Base-by-base conservation (phyloP, 2,329 filamentous ascomycete genomes). In the Ascochyta rabiei region DNA sequence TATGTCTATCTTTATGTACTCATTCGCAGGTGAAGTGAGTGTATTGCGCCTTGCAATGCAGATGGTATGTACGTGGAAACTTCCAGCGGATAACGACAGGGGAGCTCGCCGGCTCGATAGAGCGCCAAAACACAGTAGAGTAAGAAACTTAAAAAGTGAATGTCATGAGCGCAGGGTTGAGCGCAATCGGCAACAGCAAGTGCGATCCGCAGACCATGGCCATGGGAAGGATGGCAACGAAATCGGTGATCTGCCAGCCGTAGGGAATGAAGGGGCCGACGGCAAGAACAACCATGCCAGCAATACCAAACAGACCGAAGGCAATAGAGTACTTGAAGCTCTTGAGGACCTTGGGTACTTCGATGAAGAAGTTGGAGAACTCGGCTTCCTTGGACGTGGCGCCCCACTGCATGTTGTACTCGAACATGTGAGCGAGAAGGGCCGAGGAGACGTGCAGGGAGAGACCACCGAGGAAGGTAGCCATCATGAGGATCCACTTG, bases 401-500 rank as follows among this genome's bases (percentile, higher is more conserved):
- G 47, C 90, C 89, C 90, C 90, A 93, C 2, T 84, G 86, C 88
- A 93, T 93, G 76, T 93, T 83, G 69, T 93, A 86, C 77, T 90
- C 87, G 71, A 93, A 91, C 86, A 93, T 91, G 78, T 93, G 90
- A 3, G 87, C 82, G 41, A 93, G 77, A 38, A 95, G 80, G 4
- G 90, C 90, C 73, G 92, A 88, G 31, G 86, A 90, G 48, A 95
- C 85, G 76, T 93, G 90, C 35, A 93, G 83, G 2, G 87, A 89
- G 48, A 93, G 81, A 30, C 90, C 90, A 48, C 90, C 90, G 18
- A 95, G 80, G 81, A 93, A 95, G 72, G 93, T 88, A 60, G 87
- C 87, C 46, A 92, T 80, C 78, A 86, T 79, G 13, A 82, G 80
- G 33, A 83, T 80, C 84, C 84, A 86, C 66, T 84, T 86, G 70